phyloP scores from a whole-genome alignment of 2,329 filamentous ascomycete genomes.

The Orbilia ellipsospora region DNA sequence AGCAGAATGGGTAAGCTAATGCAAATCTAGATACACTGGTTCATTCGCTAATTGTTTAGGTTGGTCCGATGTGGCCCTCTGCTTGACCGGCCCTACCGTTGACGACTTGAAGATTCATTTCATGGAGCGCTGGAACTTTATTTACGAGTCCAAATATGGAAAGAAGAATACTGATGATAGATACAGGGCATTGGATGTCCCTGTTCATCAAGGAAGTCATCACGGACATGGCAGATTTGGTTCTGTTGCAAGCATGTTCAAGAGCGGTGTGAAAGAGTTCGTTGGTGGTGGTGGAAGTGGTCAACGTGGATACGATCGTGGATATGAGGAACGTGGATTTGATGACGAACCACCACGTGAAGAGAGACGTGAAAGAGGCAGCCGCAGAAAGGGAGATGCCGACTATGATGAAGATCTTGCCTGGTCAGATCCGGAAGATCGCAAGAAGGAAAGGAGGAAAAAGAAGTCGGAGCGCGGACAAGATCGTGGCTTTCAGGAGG shows the following conservation, averaged over 20 bases:
- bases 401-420: conserved; percentile 30
- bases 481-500: conserved; percentile 14
- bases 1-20: conserved; percentile 75
- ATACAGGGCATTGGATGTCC: conserved; percentile 25
- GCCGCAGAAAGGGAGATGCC: conserved; percentile 14
- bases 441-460: conserved; percentile 13
- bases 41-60: conserved; percentile 61
- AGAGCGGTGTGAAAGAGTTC: conserved; percentile 36
- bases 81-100: conserved; percentile 78
- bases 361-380: not conserved
- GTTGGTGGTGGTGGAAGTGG: conserved; percentile 16
- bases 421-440: conserved; percentile 40
- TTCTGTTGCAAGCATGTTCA: conserved; percentile 34
- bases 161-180: conserved; percentile 17
- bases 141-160: conserved; percentile 76
- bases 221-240: conserved; percentile 33
- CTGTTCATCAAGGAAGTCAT: conserved; percentile 29
- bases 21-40: not conserved
- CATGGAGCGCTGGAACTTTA: conserved; percentile 87
- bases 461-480: conserved; percentile 4
- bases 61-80: conserved; percentile 88
- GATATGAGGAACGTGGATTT: conserved; percentile 1
- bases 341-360: conserved; percentile 10
- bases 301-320: not conserved
- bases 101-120: conserved; percentile 82